phyloP scores from a whole-genome alignment of 192 early-diverging fungal genomes.

The Backusella tuberculispora region DNA sequence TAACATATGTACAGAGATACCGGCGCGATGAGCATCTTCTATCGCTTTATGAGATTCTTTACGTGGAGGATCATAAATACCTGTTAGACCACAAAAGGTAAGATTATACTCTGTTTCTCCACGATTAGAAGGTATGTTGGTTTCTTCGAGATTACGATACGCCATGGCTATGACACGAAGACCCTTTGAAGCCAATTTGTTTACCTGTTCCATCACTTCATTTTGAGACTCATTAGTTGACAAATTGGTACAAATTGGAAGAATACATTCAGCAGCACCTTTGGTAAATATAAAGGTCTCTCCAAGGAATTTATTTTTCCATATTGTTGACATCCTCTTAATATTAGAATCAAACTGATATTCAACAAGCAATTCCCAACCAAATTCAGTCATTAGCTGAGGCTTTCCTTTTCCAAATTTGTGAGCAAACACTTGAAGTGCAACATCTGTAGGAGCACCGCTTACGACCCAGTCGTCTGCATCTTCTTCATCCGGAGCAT shows the following conservation, averaged over 20 bases:
- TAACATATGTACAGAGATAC: slow-evolving; percentile 93
- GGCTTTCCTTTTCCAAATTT: slow-evolving; percentile 80
- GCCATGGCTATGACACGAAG: slow-evolving; percentile 90
- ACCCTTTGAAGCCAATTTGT: slow-evolving; percentile 71
- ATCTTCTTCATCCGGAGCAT: not conserved
- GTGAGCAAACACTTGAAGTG: slow-evolving; percentile 84
- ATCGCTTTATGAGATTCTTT: slow-evolving; percentile 67
- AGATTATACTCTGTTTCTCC: slow-evolving; percentile 59
- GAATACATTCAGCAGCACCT: slow-evolving; percentile 89
- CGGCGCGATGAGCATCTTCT: slow-evolving; percentile 81
- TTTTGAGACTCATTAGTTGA: slow-evolving; percentile 40
- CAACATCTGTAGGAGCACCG: slow-evolving; percentile 95
- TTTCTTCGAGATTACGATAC: slow-evolving; percentile 47
- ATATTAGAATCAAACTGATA: slow-evolving; percentile 73
- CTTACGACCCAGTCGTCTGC: slow-evolving; percentile 71
- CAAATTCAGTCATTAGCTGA: slow-evolving; percentile 47
- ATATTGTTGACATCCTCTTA: slow-evolving; percentile 92
- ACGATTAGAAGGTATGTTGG: not conserved
- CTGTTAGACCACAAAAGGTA: slow-evolving; percentile 83
- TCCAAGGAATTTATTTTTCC: slow-evolving; percentile 28
- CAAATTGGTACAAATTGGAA: slow-evolving; percentile 64
- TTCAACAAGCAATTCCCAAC: slow-evolving; percentile 60
- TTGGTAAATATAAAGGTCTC: slow-evolving; percentile 70
- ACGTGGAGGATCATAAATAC: slow-evolving; percentile 91
- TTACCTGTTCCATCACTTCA: slow-evolving; percentile 60